Percentiles rank a stretch among this genome's conserved stretches.
phyloP scores from a whole-genome alignment of 805 yeast genomes.

The Zygotorulaspora sp. region DNA sequence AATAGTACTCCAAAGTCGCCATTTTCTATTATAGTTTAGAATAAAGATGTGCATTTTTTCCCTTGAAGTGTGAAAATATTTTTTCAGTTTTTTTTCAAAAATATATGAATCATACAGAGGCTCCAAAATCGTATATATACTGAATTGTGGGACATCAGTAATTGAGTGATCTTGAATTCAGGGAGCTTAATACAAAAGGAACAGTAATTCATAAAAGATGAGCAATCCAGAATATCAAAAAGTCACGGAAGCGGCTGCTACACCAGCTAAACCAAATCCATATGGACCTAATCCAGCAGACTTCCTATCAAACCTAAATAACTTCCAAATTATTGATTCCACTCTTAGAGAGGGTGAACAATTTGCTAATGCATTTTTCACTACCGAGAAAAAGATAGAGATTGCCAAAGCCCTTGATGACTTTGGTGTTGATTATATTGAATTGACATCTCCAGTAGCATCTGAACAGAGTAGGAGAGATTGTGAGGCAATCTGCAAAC shows the following conservation, averaged over 20 bases:
- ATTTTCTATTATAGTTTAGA: too few relatives aligned
- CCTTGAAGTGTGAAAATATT: too few relatives aligned
- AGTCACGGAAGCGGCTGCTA: slow-evolving; percentile 41
- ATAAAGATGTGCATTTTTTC: too few relatives aligned
- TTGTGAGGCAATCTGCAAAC: slow-evolving; percentile 97
- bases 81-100: too few relatives aligned
- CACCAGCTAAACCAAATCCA: slow-evolving; percentile 53
- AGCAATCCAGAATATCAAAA: slow-evolving; percentile 37
- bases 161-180: too few relatives aligned
- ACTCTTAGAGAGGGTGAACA: slow-evolving; percentile 98
- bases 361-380: slow-evolving; percentile 94
- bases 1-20: too few relatives aligned
- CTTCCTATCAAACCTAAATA: slow-evolving; percentile 80
- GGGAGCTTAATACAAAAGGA: too few relatives aligned
- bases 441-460: slow-evolving; percentile 96
- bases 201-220: slow-evolving; percentile 8
- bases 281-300: slow-evolving; percentile 96
- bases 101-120: too few relatives aligned
- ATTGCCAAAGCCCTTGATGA: slow-evolving; percentile 96
- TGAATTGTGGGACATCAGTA: too few relatives aligned
- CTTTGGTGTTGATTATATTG: slow-evolving; percentile 97
- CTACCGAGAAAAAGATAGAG: slow-evolving; percentile 91
- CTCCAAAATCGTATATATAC: too few relatives aligned
- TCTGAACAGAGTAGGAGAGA: slow-evolving; percentile 88
- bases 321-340: slow-evolving; percentile 88